Evolutionary conservation across 164 flowering plant species (phyloP), one percentile per base, ranked within the genome.

Genomic region (Tinospora cordifolia): DNA sequence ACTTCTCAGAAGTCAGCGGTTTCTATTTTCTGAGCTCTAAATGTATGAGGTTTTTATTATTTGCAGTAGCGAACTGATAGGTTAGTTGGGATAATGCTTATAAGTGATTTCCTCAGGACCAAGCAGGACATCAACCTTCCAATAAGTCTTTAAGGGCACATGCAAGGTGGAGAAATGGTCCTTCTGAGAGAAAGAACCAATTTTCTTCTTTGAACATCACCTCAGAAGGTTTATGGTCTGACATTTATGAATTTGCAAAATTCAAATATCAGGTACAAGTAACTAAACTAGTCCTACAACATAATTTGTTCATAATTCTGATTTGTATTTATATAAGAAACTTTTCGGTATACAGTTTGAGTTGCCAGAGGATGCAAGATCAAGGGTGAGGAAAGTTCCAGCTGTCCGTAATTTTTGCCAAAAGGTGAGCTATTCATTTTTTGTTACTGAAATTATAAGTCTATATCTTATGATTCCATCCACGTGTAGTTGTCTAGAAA

Each of bases 401-500:
- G 92, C 86, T 54, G 72, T 95, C 22, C 96, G 99, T 67, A 95
- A 95, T 72, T 81, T 95, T 62, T 91, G 96, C 80, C 95, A 85
- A 68, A 95, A 95, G 98, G 99, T 95, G 77, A 74, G 4, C 71
- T 73, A 4, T 41, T 64, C 41, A 40, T 30, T n/a, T 49, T 40
- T 25, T 65, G 65, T 25, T 25, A 63, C 22, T 47, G 67, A 62
- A 62, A 54, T 41, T 2, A 0, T 11, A 21, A 40, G 27, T 65
- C 60, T 27, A 6, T 30, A 62, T 69, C 63, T 21, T 49, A 10
- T 38, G 24, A 57, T 65, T 13, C 24, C 21, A 49, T 8, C 15
- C 14, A 22, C 6, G 12, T 26, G 24, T 24, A 21, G 44, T n/a
- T 68, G 13, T 12, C 6, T 36, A 21, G 34, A 54, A 14, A 57